Percentiles rank a stretch among this genome's conserved stretches.
Conservation (phyloP, 805 yeast genomes). For the Metschnikowia baotianmanensis region DNA sequence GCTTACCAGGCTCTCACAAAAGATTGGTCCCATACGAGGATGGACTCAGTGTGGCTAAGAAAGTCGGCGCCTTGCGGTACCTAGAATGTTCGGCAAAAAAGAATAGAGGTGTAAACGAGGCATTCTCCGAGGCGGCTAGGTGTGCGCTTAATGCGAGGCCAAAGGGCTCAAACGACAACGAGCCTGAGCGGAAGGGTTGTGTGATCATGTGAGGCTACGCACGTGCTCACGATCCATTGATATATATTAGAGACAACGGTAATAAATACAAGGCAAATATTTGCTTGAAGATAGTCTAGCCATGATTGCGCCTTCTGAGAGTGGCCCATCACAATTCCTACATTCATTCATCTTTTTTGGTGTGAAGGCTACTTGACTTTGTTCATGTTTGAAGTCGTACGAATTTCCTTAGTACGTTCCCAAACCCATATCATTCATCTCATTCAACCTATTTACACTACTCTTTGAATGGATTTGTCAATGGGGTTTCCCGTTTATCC, state of each 20-base stretch:
- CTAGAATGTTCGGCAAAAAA: conserved; percentile 96
- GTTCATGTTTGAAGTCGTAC: too few relatives aligned
- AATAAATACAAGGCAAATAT: neutral
- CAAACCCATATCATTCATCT: too few relatives aligned
- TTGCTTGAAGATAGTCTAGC: neutral
- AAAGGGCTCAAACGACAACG: conserved; percentile 61
- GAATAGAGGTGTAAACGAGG: conserved; percentile 98
- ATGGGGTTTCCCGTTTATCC: conserved; percentile 45
- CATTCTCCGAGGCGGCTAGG: conserved; percentile 97
- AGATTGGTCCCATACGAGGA: conserved; percentile 83
- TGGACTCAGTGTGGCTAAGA: conserved; percentile 89
- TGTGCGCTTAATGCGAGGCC: conserved; percentile 90
- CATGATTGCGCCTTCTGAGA: neutral
- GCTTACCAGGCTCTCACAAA: conserved; percentile 40
- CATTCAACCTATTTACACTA: conserved; percentile 3
- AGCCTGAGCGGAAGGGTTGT: conserved; percentile 40
- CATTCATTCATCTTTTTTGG: too few relatives aligned
- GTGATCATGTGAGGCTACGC: conserved; percentile 30
- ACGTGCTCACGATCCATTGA: neutral
- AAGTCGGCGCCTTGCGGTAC: conserved; percentile 90
- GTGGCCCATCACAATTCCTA: neutral
- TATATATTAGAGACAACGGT: neutral
- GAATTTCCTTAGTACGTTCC: too few relatives aligned
- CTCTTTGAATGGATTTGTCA: conserved; percentile 40
- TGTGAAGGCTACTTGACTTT: too few relatives aligned